Percentiles rank a stretch among this genome's conserved stretches.
Evolutionary conservation across 2,329 filamentous ascomycete species (phyloP).

Genomic region (Cercospora sesami): DNA sequence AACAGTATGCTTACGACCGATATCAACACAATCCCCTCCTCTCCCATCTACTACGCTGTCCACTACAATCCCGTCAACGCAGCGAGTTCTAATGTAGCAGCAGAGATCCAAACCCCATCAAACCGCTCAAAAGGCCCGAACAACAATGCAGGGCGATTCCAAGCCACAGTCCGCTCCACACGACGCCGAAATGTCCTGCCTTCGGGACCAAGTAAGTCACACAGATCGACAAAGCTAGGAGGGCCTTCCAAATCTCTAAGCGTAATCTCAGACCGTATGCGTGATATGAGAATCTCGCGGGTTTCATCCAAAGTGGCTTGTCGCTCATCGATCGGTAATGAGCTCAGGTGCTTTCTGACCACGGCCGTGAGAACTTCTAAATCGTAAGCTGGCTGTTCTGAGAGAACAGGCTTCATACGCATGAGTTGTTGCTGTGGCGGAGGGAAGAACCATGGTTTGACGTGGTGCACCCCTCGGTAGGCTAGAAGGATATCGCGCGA

Average conservation of each 20-base stretch:
- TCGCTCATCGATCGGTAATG: not conserved
- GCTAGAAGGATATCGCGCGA: not conserved
- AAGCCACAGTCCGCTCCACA: not conserved
- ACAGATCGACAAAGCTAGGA: not conserved
- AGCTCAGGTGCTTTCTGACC: not conserved
- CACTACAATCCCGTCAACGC: not conserved
- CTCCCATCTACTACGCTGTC: not conserved
- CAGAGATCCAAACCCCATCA: not conserved
- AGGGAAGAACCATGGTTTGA: not conserved
- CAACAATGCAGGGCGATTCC: not conserved
- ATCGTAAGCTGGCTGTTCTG: not conserved
- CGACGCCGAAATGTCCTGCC: not conserved
- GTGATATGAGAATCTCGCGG: fast-evolving
- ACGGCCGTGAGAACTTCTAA: not conserved
- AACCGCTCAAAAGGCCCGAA: not conserved
- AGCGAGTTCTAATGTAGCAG: not conserved
- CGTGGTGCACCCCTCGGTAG: not conserved
- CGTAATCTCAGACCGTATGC: not conserved
- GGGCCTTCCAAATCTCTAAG: not conserved
- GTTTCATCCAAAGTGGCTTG: not conserved
- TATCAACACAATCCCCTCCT: not conserved
- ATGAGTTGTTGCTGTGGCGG: not conserved
- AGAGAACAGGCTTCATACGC: not conserved
- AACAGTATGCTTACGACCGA: too few relatives aligned
- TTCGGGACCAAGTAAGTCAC: not conserved